Conservation (phyloP, 2,329 filamentous ascomycete species). For the Pseudovirgaria hyperparasitica region DNA sequence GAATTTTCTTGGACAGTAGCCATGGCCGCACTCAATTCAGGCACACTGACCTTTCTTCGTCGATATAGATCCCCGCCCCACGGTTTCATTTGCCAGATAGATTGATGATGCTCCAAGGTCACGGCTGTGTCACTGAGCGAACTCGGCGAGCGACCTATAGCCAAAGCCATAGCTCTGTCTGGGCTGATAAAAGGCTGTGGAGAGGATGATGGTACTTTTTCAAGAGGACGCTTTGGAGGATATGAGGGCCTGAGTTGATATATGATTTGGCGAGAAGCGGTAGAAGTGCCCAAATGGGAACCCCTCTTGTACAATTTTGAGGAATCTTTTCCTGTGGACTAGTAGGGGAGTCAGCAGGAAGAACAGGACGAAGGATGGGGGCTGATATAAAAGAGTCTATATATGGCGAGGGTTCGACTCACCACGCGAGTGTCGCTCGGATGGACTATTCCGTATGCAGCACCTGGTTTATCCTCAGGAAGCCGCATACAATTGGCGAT, state of each 20-base stretch:
- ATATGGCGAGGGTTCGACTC: constrained; percentile 1
- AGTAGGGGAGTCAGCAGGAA: too few species aligned
- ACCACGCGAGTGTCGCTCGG: not conserved
- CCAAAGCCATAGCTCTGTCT: constrained; percentile 23
- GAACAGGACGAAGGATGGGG: too few species aligned
- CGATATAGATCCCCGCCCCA: constrained; percentile 24
- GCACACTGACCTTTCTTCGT: constrained; percentile 27
- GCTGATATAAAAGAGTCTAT: constrained; percentile 1
- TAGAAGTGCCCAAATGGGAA: too few species aligned
- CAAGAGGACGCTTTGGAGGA: constrained; percentile 1
- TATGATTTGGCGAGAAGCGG: constrained; percentile 9
- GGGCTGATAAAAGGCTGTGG: constrained; percentile 3
- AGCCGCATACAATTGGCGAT: constrained; percentile 30
- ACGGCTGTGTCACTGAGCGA: constrained; percentile 28
- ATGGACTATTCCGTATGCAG: too few species aligned
- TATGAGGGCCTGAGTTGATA: constrained; percentile 26
- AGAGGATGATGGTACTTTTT: too few species aligned
- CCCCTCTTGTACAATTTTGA: too few species aligned
- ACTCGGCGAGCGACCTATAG: constrained; percentile 24
- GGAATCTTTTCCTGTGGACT: too few species aligned
- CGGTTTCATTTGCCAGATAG: constrained; percentile 20
- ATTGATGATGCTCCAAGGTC: constrained; percentile 15
- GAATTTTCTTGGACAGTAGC: constrained; percentile 24
- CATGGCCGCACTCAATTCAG: constrained; percentile 25
- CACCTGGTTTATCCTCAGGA: constrained; percentile 16